Conservation (phyloP, 257 asterid genomes). For the Plantago elongata region DNA sequence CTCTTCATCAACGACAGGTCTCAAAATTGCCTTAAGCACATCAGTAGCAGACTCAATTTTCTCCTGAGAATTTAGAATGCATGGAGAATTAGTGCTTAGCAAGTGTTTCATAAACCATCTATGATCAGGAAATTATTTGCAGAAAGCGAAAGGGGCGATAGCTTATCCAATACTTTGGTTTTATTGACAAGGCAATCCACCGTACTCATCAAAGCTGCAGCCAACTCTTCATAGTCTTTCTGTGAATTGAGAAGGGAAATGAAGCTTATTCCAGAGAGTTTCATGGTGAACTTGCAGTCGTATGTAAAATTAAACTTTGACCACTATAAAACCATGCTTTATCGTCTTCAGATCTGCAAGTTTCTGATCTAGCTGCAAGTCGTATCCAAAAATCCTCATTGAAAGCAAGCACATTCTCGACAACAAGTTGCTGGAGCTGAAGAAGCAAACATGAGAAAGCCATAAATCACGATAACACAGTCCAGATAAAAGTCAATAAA, state of each 20-base stretch:
- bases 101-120: slow-evolving; percentile 10
- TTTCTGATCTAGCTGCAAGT: slow-evolving; percentile 85
- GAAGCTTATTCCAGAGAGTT: slow-evolving; percentile 18
- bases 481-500: slow-evolving; percentile 1
- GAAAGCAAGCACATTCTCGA: slow-evolving; percentile 88
- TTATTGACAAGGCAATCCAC: slow-evolving; percentile 83
- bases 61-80: slow-evolving; percentile 48
- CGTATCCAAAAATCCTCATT: slow-evolving; percentile 92
- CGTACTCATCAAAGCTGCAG: slow-evolving; percentile 59
- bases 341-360: slow-evolving; percentile 93
- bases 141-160: slow-evolving; percentile 20
- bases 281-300: slow-evolving; percentile 11
- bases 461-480: slow-evolving; percentile 16
- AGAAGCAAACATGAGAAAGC: no score
- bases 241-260: slow-evolving; percentile 29
- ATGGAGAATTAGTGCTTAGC: slow-evolving; percentile 8
- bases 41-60: slow-evolving; percentile 85
- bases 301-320: slow-evolving; percentile 19
- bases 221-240: slow-evolving; percentile 95
- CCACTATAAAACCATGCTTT: slow-evolving; percentile 56
- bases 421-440: slow-evolving; percentile 80
- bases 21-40: slow-evolving; percentile 77
- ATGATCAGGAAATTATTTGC: neutral
- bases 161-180: slow-evolving; percentile 51
- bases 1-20: slow-evolving; percentile 62